A percentile compares a stretch with the other conserved stretches of the same genome.
Evolutionary conservation across 495 filamentous ascomycete genomes (phyloP).

Genomic region (Penicillium fimorum): DNA sequence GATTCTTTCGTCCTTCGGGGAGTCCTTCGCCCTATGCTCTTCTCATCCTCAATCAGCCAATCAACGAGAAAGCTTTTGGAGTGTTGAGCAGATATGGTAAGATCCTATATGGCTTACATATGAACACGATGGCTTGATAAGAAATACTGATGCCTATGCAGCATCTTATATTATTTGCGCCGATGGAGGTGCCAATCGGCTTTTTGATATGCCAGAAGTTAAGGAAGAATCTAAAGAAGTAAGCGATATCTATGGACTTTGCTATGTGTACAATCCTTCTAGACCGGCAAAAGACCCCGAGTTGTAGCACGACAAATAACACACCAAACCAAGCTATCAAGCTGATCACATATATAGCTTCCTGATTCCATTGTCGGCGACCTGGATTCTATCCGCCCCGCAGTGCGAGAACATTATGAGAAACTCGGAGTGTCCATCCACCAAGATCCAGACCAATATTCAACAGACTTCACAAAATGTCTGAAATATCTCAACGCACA

Average conservation of each 20-base stretch:
- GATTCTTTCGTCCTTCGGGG: slow-evolving; percentile 41
- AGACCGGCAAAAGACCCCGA: neutral
- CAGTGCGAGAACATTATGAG: slow-evolving; percentile 60
- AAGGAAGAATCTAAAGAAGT: slow-evolving; percentile 41
- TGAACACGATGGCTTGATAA: neutral
- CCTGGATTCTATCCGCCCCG: slow-evolving; percentile 72
- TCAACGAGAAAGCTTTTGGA: slow-evolving; percentile 49
- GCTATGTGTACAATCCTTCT: neutral
- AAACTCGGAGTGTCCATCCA: slow-evolving; percentile 53
- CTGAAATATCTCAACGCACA: slow-evolving; percentile 59
- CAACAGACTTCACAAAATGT: slow-evolving; percentile 79
- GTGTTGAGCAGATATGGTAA: slow-evolving; percentile 60
- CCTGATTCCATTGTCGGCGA: slow-evolving; percentile 80
- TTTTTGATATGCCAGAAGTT: slow-evolving; percentile 56
- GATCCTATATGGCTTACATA: slow-evolving; percentile 7
- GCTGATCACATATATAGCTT: slow-evolving; percentile 32
- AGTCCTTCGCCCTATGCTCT: slow-evolving; percentile 54
- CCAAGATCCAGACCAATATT: slow-evolving; percentile 72
- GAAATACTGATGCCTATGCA: slow-evolving; percentile 24
- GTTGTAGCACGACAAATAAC: neutral
- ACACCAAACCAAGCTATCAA: neutral
- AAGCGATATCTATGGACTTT: slow-evolving; percentile 15
- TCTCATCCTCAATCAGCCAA: slow-evolving; percentile 70
- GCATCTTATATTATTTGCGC: slow-evolving; percentile 68
- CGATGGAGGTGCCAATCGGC: slow-evolving; percentile 85